Evolutionary conservation across 1,139 yeast genomes (phyloP).

Genomic region (Candida labiduridarum): DNA sequence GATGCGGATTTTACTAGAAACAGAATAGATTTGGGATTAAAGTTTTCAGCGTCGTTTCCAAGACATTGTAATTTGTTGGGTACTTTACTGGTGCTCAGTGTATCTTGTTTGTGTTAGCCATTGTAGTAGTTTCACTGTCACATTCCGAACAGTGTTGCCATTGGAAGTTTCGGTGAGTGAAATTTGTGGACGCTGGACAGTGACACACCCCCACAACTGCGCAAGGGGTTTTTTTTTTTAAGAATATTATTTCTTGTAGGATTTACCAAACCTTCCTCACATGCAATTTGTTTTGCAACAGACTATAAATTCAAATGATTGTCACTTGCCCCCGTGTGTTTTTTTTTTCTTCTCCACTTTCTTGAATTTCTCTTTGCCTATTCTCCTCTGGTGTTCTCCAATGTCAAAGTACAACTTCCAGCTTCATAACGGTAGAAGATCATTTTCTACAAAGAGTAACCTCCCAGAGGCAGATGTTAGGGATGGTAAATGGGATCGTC

Average conservation of each 20-base stretch:
- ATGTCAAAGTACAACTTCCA: constrained; percentile 15
- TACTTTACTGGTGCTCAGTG: no score
- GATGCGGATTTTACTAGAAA: no score
- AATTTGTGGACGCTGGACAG: no score
- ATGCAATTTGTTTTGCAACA: not conserved
- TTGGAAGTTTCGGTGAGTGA: no score
- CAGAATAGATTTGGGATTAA: no score
- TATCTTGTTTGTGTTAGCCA: no score
- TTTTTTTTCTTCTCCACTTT: not conserved
- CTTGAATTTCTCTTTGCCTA: no score
- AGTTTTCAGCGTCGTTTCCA: no score
- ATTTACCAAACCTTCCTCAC: not conserved
- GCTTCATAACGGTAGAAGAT: constrained; percentile 25
- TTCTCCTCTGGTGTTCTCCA: not conserved
- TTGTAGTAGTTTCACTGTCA: no score
- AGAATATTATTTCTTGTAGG: not conserved
- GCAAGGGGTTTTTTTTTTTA: not conserved
- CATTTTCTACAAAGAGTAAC: constrained; percentile 31
- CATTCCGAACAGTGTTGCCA: no score
- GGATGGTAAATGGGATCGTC: constrained; percentile 24
- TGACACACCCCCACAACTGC: no score
- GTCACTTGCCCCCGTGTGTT: not conserved
- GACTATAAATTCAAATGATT: not conserved
- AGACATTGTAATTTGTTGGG: no score
- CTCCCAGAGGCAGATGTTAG: constrained; percentile 21